Evolutionary conservation across 75 land plant species (phyloP).

Genomic region (Sequoia sempervirens): DNA sequence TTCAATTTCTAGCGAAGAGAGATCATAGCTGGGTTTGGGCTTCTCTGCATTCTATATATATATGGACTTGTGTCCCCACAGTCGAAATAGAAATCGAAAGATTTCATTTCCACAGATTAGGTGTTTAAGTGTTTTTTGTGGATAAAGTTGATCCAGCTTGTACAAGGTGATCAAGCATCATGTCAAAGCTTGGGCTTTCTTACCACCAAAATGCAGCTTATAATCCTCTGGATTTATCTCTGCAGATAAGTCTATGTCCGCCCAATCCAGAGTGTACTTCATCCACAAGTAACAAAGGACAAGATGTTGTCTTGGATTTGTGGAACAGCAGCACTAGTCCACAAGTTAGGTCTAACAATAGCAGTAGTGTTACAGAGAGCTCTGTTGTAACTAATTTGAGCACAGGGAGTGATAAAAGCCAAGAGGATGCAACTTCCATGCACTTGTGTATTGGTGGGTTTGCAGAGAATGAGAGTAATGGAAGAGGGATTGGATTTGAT

Average conservation of each 20-base stretch:
- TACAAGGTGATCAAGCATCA: neutral
- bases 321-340: neutral
- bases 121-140: neutral
- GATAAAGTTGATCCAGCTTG: neutral
- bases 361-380: constrained; percentile 1
- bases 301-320: neutral
- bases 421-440: constrained; percentile 8
- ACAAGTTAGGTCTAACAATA: neutral
- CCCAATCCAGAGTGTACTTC: constrained; percentile 1
- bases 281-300: neutral
- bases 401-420: constrained; percentile 7
- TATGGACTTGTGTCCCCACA: constrained; percentile 8
- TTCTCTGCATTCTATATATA: neutral
- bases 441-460: neutral
- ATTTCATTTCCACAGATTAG: neutral
- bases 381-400: constrained; percentile 7
- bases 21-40: neutral
- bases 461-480: neutral
- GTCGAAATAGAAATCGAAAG: neutral
- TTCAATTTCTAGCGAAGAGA: neutral
- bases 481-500: neutral
- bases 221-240: constrained; percentile 7
- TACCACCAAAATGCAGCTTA: neutral
- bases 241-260: constrained; percentile 10
- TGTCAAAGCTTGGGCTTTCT: neutral